These are phyloP conservation scores for Pythium dissimile DNA, from an alignment of 352 stramenopile species.

Conservation along the genomic window DNA sequence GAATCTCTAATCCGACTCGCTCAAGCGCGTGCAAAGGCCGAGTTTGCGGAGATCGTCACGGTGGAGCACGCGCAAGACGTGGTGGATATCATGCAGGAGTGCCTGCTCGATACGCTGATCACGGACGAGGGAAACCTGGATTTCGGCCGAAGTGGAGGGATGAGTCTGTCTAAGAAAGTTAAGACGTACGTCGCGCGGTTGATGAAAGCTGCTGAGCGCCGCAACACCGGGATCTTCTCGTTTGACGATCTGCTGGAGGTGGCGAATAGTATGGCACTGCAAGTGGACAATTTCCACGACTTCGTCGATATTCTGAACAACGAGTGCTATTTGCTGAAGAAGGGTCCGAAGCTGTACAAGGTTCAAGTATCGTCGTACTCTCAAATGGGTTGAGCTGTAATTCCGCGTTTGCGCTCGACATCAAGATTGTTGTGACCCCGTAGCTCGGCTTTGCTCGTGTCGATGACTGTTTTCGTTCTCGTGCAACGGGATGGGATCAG, in stretches of 20 bases:
- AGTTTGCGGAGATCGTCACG: constrained; percentile 89
- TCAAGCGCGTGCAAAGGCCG: constrained; percentile 89
- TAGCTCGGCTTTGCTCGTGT: too few relatives aligned
- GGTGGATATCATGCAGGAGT: constrained; percentile 91
- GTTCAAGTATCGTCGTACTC: constrained; percentile 36
- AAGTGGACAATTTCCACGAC: constrained; percentile 48
- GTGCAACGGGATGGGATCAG: too few relatives aligned
- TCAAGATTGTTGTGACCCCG: neutral
- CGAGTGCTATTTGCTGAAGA: constrained; percentile 61
- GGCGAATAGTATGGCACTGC: constrained; percentile 41
- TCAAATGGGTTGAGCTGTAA: constrained; percentile 23
- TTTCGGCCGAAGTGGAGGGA: constrained; percentile 37
- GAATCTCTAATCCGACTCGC: constrained; percentile 86
- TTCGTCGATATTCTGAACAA: constrained; percentile 62
- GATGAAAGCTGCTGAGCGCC: constrained; percentile 33
- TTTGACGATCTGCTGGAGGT: constrained; percentile 48
- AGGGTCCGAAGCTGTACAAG: constrained; percentile 55
- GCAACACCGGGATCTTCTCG: constrained; percentile 42
- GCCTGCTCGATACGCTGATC: constrained; percentile 79
- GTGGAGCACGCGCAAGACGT: constrained; percentile 94
- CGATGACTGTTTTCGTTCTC: neutral
- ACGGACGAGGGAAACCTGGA: constrained; percentile 83
- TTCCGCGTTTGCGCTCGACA: neutral
- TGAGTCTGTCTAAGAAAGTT: constrained; percentile 40
- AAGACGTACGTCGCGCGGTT: constrained; percentile 53